Conservation (phyloP, 2,329 filamentous ascomycete species). For the Dendrostoma leiphaemia region DNA sequence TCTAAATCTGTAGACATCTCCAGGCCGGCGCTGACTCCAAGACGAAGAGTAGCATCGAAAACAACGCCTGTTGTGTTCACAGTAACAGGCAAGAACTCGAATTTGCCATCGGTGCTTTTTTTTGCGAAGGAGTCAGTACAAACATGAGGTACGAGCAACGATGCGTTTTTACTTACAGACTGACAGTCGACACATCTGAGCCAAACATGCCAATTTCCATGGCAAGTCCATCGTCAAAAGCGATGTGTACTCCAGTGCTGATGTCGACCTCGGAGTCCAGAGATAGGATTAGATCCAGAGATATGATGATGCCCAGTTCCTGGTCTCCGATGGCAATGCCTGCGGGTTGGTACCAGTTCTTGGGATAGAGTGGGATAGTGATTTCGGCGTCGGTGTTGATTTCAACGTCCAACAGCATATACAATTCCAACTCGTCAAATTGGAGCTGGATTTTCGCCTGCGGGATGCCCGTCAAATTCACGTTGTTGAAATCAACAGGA, state of each 20-base stretch:
- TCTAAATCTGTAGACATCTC: slow-evolving; percentile 19
- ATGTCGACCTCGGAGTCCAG: slow-evolving; percentile 47
- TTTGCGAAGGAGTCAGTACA: not conserved
- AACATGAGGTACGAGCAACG: not conserved
- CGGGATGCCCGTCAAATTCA: slow-evolving; percentile 42
- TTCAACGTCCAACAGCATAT: slow-evolving; percentile 43
- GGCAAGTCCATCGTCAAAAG: slow-evolving; percentile 47
- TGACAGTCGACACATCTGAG: slow-evolving; percentile 44
- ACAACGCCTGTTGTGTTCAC: slow-evolving; percentile 40
- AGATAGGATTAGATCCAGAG: slow-evolving; percentile 50
- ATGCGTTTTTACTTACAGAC: slow-evolving; percentile 40
- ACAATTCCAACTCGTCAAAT: slow-evolving; percentile 52
- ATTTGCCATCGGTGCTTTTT: slow-evolving; percentile 49
- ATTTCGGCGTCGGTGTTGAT: slow-evolving; percentile 42
- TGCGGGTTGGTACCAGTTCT: slow-evolving; percentile 34
- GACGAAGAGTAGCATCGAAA: slow-evolving; percentile 45
- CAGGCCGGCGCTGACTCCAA: slow-evolving; percentile 46
- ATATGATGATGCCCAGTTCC: slow-evolving; percentile 45
- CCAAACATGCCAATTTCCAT: slow-evolving; percentile 51
- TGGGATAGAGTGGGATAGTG: slow-evolving; percentile 46
- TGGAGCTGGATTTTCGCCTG: slow-evolving; percentile 41
- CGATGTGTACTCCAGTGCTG: slow-evolving; percentile 53
- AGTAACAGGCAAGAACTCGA: slow-evolving; percentile 56
- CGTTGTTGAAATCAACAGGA: slow-evolving; percentile 41
- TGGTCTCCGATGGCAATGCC: slow-evolving; percentile 41